These are phyloP conservation scores for Lasiosphaeria hispida DNA, from an alignment of 495 filamentous ascomycete species.

Conservation along the genomic window DNA sequence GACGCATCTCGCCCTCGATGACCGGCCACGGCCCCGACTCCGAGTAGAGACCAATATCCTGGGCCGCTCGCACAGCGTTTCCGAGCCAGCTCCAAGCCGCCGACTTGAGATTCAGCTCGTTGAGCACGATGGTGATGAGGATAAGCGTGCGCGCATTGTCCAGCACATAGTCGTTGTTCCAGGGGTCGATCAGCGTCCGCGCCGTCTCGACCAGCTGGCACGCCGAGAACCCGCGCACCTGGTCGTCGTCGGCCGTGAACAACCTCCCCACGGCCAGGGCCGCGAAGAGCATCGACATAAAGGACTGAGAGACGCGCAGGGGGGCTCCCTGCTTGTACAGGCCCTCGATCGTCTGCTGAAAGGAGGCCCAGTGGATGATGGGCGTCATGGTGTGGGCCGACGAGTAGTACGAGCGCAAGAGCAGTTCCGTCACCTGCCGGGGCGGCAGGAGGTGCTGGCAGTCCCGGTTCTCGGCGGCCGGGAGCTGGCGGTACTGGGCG, in stretches of 20 bases:
- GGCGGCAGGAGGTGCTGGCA: slow-evolving; percentile 59
- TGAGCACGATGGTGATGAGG: slow-evolving; percentile 75
- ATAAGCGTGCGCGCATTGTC: slow-evolving; percentile 74
- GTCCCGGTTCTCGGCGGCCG: slow-evolving; percentile 50
- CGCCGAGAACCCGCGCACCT: slow-evolving; percentile 58
- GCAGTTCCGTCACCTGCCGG: slow-evolving; percentile 65
- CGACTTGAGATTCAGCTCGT: slow-evolving; percentile 84
- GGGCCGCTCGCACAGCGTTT: slow-evolving; percentile 75
- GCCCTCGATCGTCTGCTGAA: slow-evolving; percentile 70
- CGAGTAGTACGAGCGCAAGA: slow-evolving; percentile 73
- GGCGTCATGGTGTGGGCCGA: slow-evolving; percentile 78
- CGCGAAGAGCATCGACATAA: slow-evolving; percentile 79
- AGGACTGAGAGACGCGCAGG: slow-evolving; percentile 64
- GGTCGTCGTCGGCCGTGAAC: slow-evolving; percentile 59
- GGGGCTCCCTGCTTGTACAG: slow-evolving; percentile 69
- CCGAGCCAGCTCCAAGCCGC: slow-evolving; percentile 90
- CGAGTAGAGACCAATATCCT: slow-evolving; percentile 82
- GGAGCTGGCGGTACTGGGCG: slow-evolving; percentile 62
- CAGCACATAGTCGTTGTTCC: slow-evolving; percentile 77
- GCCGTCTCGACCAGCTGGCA: slow-evolving; percentile 70
- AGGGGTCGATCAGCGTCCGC: slow-evolving; percentile 69
- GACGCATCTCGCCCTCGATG: slow-evolving; percentile 84
- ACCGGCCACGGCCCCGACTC: slow-evolving; percentile 71
- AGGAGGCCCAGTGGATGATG: slow-evolving; percentile 86
- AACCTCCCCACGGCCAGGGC: slow-evolving; percentile 81